Conservation (phyloP, 2,329 filamentous ascomycete genomes). For the Waltergamsia citrina region DNA sequence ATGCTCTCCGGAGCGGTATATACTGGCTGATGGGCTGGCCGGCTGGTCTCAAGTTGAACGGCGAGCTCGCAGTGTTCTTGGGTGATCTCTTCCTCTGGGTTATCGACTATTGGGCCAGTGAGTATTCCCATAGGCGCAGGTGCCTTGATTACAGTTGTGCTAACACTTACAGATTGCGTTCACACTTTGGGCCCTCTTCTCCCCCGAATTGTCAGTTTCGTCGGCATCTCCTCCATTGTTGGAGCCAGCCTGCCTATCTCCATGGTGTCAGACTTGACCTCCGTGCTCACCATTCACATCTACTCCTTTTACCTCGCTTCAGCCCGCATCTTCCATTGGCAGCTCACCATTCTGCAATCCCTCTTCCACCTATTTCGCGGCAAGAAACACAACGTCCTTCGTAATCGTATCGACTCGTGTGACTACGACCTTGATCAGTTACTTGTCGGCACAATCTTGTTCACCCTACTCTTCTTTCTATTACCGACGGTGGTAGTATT, state of each 20-base stretch:
- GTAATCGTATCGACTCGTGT: conserved; percentile 96
- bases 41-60: conserved; percentile 90
- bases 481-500: conserved; percentile 93
- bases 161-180: conserved; percentile 56
- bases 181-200: conserved; percentile 67
- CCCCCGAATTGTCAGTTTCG: conserved; percentile 82
- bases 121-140: conserved; percentile 16
- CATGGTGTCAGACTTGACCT: conserved; percentile 87
- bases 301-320: conserved; percentile 98
- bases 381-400: conserved; percentile 93
- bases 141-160: neutral
- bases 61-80: conserved; percentile 84
- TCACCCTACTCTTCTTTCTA: conserved; percentile 90
- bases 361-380: conserved; percentile 98
- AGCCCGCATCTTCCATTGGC: conserved; percentile 96
- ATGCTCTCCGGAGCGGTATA: conserved; percentile 81
- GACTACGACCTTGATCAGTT: conserved; percentile 98
- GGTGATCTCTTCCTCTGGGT: conserved; percentile 97
- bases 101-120: conserved; percentile 93
- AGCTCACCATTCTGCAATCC: conserved; percentile 90
- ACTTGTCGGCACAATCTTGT: conserved; percentile 90
- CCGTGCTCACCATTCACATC: conserved; percentile 86
- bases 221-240: conserved; percentile 90
- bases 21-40: conserved; percentile 95
- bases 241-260: conserved; percentile 96